These are phyloP conservation scores for Ceratobasidium sp. DNA, from an alignment of 1,284 basidiomycete species.

Conservation along the genomic window DNA sequence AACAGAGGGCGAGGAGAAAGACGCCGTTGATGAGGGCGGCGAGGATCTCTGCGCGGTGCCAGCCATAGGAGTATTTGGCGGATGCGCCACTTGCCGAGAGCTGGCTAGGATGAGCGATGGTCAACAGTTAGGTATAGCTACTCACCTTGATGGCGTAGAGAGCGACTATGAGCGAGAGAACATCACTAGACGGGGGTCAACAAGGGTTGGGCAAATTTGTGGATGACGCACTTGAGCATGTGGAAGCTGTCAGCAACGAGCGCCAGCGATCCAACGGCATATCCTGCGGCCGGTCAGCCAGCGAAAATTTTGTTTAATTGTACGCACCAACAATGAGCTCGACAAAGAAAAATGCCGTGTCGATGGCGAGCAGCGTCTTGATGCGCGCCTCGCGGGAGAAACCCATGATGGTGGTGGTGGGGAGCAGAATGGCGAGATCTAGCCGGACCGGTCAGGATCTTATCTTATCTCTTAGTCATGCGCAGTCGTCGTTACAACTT, in stretches of 20 bases:
- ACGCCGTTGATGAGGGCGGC: constrained; percentile 96
- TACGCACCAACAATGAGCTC: constrained; percentile 82
- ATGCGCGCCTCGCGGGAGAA: constrained; percentile 80
- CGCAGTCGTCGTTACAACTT: constrained; percentile 1
- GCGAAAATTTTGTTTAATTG: neutral
- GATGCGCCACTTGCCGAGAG: constrained; percentile 43
- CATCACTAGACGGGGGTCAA: constrained; percentile 65
- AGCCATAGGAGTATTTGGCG: constrained; percentile 85
- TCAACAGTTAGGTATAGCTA: neutral
- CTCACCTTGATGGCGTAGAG: constrained; percentile 93
- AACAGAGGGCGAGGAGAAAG: constrained; percentile 93
- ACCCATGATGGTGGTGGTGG: constrained; percentile 52
- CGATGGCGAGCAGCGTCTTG: constrained; percentile 81
- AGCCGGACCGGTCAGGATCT: constrained; percentile 18
- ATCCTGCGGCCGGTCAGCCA: constrained; percentile 60
- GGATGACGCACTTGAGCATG: constrained; percentile 84
- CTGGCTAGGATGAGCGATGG: constrained; percentile 1
- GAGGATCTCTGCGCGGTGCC: constrained; percentile 99
- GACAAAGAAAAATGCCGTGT: constrained; percentile 89
- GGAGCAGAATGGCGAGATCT: constrained; percentile 3
- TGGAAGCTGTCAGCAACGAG: constrained; percentile 98
- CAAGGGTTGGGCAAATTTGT: neutral
- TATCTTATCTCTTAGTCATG: constrained; percentile 32
- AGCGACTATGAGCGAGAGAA: constrained; percentile 93
- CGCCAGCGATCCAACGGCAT: constrained; percentile 92